These are phyloP conservation scores for Emericellopsis atlantica DNA, from an alignment of 2,329 filamentous ascomycete genomes.

Conservation along the genomic window DNA sequence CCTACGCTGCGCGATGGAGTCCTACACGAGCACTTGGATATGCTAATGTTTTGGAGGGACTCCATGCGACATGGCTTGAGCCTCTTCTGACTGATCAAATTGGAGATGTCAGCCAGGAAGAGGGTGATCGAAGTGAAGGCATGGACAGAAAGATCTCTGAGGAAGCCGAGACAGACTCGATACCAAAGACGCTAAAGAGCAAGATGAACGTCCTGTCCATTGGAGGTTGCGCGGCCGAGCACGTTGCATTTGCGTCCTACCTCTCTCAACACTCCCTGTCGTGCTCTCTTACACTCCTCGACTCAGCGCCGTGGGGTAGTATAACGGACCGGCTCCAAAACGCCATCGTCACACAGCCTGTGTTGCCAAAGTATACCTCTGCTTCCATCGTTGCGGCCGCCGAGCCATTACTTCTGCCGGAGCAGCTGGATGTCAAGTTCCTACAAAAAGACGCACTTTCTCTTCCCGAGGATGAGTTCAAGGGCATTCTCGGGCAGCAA, in stretches of 20 bases:
- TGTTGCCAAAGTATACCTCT: constrained; percentile 40
- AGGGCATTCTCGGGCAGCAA: constrained; percentile 13
- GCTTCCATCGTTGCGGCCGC: constrained; percentile 30
- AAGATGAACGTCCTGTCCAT: constrained; percentile 31
- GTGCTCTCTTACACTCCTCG: constrained; percentile 51
- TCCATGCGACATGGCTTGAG: constrained; percentile 8
- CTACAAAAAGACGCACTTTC: constrained; percentile 34
- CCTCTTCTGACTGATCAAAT: neutral
- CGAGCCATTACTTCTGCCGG: constrained; percentile 24
- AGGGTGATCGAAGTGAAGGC: too few relatives aligned
- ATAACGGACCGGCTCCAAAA: constrained; percentile 47
- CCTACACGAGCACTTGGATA: constrained; percentile 78
- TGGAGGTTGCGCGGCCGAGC: constrained; percentile 49
- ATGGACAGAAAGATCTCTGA: neutral
- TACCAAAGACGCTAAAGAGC: constrained; percentile 1
- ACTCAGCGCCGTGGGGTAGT: constrained; percentile 66
- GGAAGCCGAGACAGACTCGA: neutral
- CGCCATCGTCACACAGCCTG: constrained; percentile 38
- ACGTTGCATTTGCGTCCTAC: constrained; percentile 39
- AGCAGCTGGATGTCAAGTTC: constrained; percentile 27
- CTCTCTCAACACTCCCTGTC: constrained; percentile 14
- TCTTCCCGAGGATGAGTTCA: constrained; percentile 21
- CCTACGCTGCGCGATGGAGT: constrained; percentile 86
- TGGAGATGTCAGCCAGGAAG: neutral
- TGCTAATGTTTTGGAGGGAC: constrained; percentile 34